Percentiles rank a stretch among this genome's conserved stretches.
phyloP scores from a whole-genome alignment of 1,284 basidiomycete genomes.

The Malassezia furfur region DNA sequence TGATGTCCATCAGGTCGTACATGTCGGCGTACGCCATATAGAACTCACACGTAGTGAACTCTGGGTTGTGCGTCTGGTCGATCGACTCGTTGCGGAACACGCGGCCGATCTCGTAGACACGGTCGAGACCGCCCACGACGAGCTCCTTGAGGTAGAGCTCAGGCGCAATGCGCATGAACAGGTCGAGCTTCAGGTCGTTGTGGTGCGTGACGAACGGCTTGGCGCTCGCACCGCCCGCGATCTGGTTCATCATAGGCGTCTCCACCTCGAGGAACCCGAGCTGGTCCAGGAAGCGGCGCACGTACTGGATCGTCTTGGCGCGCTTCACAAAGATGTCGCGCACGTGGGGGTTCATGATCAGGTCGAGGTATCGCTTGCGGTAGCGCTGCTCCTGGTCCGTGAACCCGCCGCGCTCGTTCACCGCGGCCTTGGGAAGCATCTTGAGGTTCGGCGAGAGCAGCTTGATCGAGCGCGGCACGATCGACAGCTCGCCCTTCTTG shows the following conservation, averaged over 20 bases:
- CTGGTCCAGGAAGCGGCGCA: constrained; percentile 80
- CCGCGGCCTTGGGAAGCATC: constrained; percentile 59
- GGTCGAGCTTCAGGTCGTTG: constrained; percentile 92
- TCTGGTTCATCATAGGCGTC: constrained; percentile 95
- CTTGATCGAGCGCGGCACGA: constrained; percentile 69
- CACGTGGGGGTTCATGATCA: constrained; percentile 86
- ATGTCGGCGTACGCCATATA: constrained; percentile 99
- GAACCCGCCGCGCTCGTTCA: constrained; percentile 55
- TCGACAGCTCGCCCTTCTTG: constrained; percentile 90
- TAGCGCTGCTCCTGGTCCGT: constrained; percentile 88
- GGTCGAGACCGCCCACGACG: constrained; percentile 89
- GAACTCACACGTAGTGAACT: constrained; percentile 87
- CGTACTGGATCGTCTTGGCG: constrained; percentile 51
- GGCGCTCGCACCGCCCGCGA: constrained; percentile 92
- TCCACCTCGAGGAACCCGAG: constrained; percentile 98
- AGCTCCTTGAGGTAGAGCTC: constrained; percentile 98
- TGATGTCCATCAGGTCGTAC: constrained; percentile 97
- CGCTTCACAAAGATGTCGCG: constrained; percentile 86
- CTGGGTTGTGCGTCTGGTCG: constrained; percentile 64
- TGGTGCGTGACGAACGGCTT: constrained; percentile 99
- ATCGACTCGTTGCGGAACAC: constrained; percentile 99
- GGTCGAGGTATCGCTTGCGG: constrained; percentile 96
- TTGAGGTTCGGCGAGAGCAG: constrained; percentile 93
- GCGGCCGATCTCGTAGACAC: constrained; percentile 95
- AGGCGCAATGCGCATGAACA: constrained; percentile 96